phyloP scores from a whole-genome alignment of 495 filamentous ascomycete genomes.

The Hyphodiscus hymeniophilus region DNA sequence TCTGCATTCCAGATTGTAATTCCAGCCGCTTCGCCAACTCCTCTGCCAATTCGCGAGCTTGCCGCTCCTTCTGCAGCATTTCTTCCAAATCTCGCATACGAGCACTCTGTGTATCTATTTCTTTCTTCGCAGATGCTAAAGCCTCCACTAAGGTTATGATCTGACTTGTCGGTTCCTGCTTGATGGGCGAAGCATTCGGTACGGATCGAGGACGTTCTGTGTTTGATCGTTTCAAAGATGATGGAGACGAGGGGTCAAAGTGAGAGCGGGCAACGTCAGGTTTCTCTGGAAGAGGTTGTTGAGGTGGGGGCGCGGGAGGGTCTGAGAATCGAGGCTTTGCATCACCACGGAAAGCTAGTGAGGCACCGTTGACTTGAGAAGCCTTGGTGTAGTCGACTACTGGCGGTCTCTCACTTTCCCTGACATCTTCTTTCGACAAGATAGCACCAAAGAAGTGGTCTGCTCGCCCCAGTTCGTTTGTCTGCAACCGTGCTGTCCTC shows the following conservation, averaged over 20 bases:
- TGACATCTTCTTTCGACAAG: slow-evolving; percentile 62
- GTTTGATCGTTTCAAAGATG: slow-evolving; percentile 60
- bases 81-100: slow-evolving; percentile 77
- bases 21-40: slow-evolving; percentile 67
- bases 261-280: slow-evolving; percentile 53
- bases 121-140: slow-evolving; percentile 68
- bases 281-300: slow-evolving; percentile 85
- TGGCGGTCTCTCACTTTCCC: slow-evolving; percentile 47
- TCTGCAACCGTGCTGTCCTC: slow-evolving; percentile 77
- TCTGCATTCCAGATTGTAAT: slow-evolving; percentile 31
- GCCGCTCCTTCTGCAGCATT: slow-evolving; percentile 66
- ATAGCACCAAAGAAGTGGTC: slow-evolving; percentile 71
- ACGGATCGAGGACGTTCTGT: slow-evolving; percentile 62
- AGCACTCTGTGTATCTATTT: slow-evolving; percentile 69
- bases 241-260: slow-evolving; percentile 32
- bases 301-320: slow-evolving; percentile 83
- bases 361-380: slow-evolving; percentile 30
- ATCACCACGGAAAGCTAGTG: slow-evolving; percentile 41
- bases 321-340: slow-evolving; percentile 72
- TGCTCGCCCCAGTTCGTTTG: slow-evolving; percentile 73
- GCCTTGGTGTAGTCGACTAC: slow-evolving; percentile 30
- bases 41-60: slow-evolving; percentile 76
- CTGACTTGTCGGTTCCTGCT: slow-evolving; percentile 56
- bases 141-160: slow-evolving; percentile 76
- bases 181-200: slow-evolving; percentile 51